phyloP scores from a whole-genome alignment of 352 stramenopile species.

The Pythium sukuiense region DNA sequence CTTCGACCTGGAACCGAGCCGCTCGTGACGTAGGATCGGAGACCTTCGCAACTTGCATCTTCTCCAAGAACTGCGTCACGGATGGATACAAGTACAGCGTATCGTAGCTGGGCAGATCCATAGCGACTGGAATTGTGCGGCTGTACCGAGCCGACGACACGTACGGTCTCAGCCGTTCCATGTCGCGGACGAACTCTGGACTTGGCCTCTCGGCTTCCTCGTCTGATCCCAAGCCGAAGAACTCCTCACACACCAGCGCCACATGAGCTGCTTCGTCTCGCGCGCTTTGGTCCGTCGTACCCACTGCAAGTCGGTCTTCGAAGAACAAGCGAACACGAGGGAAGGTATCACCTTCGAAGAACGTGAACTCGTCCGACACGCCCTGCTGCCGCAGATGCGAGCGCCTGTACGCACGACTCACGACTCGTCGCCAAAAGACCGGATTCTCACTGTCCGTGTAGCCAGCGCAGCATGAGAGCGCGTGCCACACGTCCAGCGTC shows the following conservation, averaged over 20 bases:
- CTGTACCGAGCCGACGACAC: not conserved
- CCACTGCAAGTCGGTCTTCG: conserved; percentile 6
- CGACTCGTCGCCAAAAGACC: conserved; percentile 2
- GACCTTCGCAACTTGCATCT: not conserved
- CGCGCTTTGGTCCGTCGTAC: not conserved
- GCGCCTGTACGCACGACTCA: conserved; percentile 4
- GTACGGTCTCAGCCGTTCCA: not conserved
- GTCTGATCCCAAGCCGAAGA: not conserved
- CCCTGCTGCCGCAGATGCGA: conserved; percentile 5
- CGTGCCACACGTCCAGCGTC: conserved; percentile 6
- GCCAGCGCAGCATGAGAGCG: conserved; percentile 5
- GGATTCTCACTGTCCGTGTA: conserved; percentile 8
- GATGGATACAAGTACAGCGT: not conserved
- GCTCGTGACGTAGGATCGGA: not conserved
- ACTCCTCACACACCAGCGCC: not conserved
- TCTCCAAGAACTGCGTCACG: not conserved
- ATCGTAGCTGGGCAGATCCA: conserved; percentile 8
- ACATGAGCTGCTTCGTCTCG: conserved; percentile 4
- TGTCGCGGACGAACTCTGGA: no score
- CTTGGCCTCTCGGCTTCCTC: not conserved
- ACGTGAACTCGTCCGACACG: conserved; percentile 6
- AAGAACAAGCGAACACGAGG: conserved; percentile 4
- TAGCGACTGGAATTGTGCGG: not conserved
- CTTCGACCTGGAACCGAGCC: conserved; percentile 2
- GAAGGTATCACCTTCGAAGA: not conserved